Evolutionary conservation across 2,329 filamentous ascomycete genomes (phyloP).

Genomic region (Hypomyces perniciosus): DNA sequence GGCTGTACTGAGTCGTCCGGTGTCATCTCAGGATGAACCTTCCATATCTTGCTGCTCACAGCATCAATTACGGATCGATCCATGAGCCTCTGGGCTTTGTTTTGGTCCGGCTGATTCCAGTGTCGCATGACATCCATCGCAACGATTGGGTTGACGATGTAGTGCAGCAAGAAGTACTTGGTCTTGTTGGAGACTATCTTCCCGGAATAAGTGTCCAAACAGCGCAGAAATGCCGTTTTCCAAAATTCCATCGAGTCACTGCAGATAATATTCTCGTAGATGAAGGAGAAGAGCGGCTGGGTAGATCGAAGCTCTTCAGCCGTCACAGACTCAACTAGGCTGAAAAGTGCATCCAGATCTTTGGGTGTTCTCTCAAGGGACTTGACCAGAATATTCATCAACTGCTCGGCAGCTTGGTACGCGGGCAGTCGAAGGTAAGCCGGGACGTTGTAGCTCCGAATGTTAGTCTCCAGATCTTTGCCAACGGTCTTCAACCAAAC

Average conservation of each 20-base stretch:
- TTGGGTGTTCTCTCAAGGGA: constrained; percentile 69
- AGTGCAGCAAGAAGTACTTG: constrained; percentile 86
- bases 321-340: constrained; percentile 76
- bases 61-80: constrained; percentile 83
- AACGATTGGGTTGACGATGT: constrained; percentile 91
- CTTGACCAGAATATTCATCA: constrained; percentile 78
- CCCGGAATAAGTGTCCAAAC: constrained; percentile 79
- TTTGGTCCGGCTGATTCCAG: constrained; percentile 55
- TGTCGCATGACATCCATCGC: constrained; percentile 92
- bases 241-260: constrained; percentile 82
- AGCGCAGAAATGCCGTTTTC: constrained; percentile 73
- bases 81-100: constrained; percentile 64
- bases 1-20: constrained; percentile 77
- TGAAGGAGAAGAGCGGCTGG: constrained; percentile 70
- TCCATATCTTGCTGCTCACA: constrained; percentile 91
- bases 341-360: constrained; percentile 79
- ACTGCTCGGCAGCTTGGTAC: constrained; percentile 81
- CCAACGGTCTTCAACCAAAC: constrained; percentile 60
- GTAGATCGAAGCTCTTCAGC: constrained; percentile 74
- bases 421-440: constrained; percentile 72
- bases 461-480: constrained; percentile 70
- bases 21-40: constrained; percentile 73
- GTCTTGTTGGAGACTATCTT: constrained; percentile 77
- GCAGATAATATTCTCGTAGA: constrained; percentile 79
- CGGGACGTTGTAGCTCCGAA: constrained; percentile 64